These are phyloP conservation scores for Boeremia lycopersici DNA, from an alignment of 2,329 filamentous ascomycete genomes.

Conservation along the genomic window DNA sequence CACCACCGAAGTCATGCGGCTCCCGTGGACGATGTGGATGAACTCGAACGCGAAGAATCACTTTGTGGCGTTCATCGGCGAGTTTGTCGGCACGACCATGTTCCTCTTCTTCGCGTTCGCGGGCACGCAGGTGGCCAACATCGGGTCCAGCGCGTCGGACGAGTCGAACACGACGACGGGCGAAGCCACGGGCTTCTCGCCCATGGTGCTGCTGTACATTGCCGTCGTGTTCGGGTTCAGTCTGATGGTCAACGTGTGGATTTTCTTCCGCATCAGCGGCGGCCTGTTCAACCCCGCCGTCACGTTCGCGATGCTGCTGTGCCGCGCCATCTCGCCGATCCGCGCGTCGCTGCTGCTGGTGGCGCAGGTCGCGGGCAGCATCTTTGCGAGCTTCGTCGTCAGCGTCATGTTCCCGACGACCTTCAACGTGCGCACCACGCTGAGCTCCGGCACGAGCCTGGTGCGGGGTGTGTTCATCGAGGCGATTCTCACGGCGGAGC, in stretches of 20 bases:
- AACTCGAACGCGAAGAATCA: slow-evolving; percentile 46
- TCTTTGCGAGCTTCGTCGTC: slow-evolving; percentile 54
- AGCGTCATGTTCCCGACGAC: slow-evolving; percentile 53
- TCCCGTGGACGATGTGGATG: slow-evolving; percentile 47
- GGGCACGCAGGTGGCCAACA: slow-evolving; percentile 55
- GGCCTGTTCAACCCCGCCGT: slow-evolving; percentile 41
- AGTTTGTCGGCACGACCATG: slow-evolving; percentile 53
- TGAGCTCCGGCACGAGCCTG: slow-evolving; percentile 50
- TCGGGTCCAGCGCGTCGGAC: slow-evolving; percentile 47
- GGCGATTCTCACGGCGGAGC: slow-evolving; percentile 41
- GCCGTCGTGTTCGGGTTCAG: slow-evolving; percentile 45
- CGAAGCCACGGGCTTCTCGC: slow-evolving; percentile 33
- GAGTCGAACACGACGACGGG: slow-evolving; percentile 49
- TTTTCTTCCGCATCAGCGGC: slow-evolving; percentile 48
- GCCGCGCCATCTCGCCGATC: slow-evolving; percentile 50
- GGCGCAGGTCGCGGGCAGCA: slow-evolving; percentile 53
- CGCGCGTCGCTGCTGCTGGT: slow-evolving; percentile 52
- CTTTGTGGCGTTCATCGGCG: slow-evolving; percentile 55
- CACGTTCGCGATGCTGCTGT: slow-evolving; percentile 45
- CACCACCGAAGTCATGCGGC: slow-evolving; percentile 47
- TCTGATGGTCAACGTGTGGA: slow-evolving; percentile 49
- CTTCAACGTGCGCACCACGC: slow-evolving; percentile 54
- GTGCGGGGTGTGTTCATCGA: slow-evolving; percentile 55
- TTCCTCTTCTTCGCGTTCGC: slow-evolving; percentile 55
- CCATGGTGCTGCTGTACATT: slow-evolving; percentile 44